Conservation (phyloP, 306 rosid species). For the Aeschynomene evenia region DNA sequence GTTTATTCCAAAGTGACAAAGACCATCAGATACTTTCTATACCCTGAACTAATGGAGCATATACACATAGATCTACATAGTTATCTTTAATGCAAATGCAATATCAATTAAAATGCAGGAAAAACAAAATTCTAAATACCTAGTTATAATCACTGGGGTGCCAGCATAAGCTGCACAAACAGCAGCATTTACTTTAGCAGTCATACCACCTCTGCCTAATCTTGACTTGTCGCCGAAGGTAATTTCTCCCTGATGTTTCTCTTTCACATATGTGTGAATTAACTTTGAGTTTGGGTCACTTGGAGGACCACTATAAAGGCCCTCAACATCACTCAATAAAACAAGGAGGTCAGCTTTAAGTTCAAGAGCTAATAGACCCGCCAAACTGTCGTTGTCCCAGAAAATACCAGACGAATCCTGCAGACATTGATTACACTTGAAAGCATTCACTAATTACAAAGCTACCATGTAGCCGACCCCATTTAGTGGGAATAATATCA, state of each 20-base stretch:
- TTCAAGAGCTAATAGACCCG: conserved; percentile 81
- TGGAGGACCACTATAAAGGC: conserved; percentile 94
- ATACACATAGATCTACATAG: not conserved
- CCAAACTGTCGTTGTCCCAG: conserved; percentile 99
- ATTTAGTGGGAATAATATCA: not conserved
- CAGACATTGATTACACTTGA: conserved; percentile 35
- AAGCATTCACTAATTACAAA: conserved; percentile 18
- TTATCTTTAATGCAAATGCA: not conserved
- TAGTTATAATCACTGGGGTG: conserved; percentile 84
- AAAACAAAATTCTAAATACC: conserved; percentile 49
- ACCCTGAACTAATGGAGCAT: too few species aligned
- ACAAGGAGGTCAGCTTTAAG: conserved; percentile 94
- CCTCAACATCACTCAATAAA: conserved; percentile 93
- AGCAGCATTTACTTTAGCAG: conserved; percentile 94
- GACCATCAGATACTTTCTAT: not conserved
- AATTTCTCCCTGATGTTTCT: conserved; percentile 78
- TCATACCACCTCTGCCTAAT: conserved; percentile 96
- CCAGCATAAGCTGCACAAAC: conserved; percentile 74
- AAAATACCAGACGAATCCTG: conserved; percentile 97
- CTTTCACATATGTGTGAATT: conserved; percentile 76
- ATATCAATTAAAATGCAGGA: not conserved
- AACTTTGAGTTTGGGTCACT: conserved; percentile 78
- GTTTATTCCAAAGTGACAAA: not conserved
- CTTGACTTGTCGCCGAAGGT: conserved; percentile 97
- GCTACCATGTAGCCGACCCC: not conserved